Evolutionary conservation across 108 stramenopile species (phyloP), one percentile per base, ranked within the genome.

Genomic region (Stephanodiscus minutulus): DNA sequence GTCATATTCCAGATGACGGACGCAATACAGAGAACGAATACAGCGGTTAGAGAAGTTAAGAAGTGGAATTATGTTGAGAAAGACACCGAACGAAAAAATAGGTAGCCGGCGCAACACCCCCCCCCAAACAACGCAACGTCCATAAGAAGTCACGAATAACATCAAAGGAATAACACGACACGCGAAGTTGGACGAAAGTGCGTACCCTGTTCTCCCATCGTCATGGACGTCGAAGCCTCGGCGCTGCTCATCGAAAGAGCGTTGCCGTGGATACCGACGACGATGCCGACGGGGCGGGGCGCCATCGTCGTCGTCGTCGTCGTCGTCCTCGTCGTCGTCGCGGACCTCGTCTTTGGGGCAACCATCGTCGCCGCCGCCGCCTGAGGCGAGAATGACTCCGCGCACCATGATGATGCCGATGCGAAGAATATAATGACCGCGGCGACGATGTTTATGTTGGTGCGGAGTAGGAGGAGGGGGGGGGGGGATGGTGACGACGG

Each of bases 361-460:
- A 39, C 9, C 39, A 1, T 39, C 39, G 39, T 8, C 39, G 39
- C 39, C 22, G 10, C 9, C 39, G 39, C 39, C 39, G 39, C 39
- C 22, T 7, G 24, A 7, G 50, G 5, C 22, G 50, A 52, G 24
- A 52, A 52, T 52, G 50, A 52, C 9, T 20, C 50, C 22, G 7
- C 50, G n/a, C 50, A 24, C 50, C 50, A 52, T 52, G 18, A 52
- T 52, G 24, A 52, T 52, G 39, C 5, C 39, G 39, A 39, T 39
- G 39, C 39, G 24, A 52, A 6, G 50, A 52, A 52, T 52, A 52
- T 1, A 52, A 52, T 7, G 20, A 52, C 3, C 7, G 50, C 39
- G 39, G 39, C 7, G 5, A 39, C 39, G 8, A 8, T 39, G 3
- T 39, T 52, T 1, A 52, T 52, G 50, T 52, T 52, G 50, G 1